Evolutionary conservation across 2,329 filamentous ascomycete genomes (phyloP).

Genomic region (Colletotrichum tanaceti): DNA sequence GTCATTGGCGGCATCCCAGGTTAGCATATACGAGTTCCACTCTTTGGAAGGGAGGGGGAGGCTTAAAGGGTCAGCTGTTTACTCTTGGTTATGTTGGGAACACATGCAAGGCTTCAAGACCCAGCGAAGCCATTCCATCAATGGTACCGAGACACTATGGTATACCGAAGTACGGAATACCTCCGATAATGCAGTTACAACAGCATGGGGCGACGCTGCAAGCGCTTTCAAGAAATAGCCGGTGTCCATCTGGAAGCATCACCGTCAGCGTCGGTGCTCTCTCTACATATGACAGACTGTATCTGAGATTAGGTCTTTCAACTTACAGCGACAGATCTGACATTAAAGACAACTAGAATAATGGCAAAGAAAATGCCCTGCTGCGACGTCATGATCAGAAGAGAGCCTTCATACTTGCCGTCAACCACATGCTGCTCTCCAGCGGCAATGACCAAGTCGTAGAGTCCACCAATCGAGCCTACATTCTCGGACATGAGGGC

Average conservation of each 20-base stretch:
- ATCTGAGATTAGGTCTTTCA: too few species aligned
- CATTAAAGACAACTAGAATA: too few species aligned
- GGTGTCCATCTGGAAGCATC: constrained; percentile 42
- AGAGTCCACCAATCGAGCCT: constrained; percentile 60
- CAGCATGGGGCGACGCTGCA: constrained; percentile 57
- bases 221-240: constrained; percentile 62
- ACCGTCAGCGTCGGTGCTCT: too few species aligned
- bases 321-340: too few species aligned
- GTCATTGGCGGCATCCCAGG: too few species aligned
- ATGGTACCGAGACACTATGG: constrained; percentile 65
- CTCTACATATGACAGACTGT: too few species aligned
- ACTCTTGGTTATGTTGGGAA: constrained; percentile 65
- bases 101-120: constrained; percentile 57
- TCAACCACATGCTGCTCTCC: too few species aligned
- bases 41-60: neutral
- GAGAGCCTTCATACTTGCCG: too few species aligned
- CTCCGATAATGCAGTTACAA: constrained; percentile 43
- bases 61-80: neutral
- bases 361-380: too few species aligned
- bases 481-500: constrained; percentile 60
- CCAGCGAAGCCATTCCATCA: constrained; percentile 61
- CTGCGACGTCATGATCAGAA: too few species aligned
- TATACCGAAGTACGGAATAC: constrained; percentile 64
- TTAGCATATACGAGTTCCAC: too few species aligned
- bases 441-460: constrained; percentile 60